Evolutionary conservation across 2,329 filamentous ascomycete species (phyloP).

Genomic region (Dactylellina sp.): DNA sequence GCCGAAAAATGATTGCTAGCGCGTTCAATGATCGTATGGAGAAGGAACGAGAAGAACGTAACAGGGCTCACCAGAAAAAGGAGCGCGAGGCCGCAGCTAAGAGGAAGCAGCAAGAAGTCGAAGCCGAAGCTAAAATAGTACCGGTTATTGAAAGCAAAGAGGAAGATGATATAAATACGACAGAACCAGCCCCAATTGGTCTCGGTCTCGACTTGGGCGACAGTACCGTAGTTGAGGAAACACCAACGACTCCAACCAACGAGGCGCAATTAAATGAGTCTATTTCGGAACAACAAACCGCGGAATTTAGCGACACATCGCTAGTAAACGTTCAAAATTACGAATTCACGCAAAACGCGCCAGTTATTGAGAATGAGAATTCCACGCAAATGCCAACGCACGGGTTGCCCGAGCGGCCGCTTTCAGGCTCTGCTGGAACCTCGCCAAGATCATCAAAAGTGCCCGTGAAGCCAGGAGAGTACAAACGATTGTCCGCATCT

Average conservation of each 20-base stretch:
- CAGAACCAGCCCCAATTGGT: constrained; percentile 35
- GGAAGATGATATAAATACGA: constrained; percentile 34
- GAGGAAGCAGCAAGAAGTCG: constrained; percentile 64
- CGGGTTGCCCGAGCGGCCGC: constrained; percentile 51
- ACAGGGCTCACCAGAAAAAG: constrained; percentile 68
- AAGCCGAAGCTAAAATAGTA: constrained; percentile 24
- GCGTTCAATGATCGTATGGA: constrained; percentile 87
- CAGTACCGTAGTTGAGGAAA: background rate
- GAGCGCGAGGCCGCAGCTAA: constrained; percentile 65
- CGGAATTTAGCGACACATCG: constrained; percentile 35
- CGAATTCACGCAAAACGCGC: constrained; percentile 52
- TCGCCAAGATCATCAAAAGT: constrained; percentile 52
- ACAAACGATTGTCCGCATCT: constrained; percentile 39
- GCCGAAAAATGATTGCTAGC: constrained; percentile 82
- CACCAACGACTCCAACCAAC: constrained; percentile 24
- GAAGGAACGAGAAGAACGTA: constrained; percentile 72
- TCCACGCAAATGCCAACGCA: constrained; percentile 54
- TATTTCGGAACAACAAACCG: constrained; percentile 24
- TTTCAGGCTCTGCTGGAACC: constrained; percentile 21
- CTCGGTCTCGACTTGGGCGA: constrained; percentile 50
- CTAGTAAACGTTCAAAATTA: constrained; percentile 49
- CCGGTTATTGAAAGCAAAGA: constrained; percentile 22
- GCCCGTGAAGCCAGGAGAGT: constrained; percentile 38
- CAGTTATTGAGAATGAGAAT: constrained; percentile 47
- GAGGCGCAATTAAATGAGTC: constrained; percentile 47